phyloP scores from a whole-genome alignment of 352 stramenopile genomes.

The Phytophthora meadii region DNA sequence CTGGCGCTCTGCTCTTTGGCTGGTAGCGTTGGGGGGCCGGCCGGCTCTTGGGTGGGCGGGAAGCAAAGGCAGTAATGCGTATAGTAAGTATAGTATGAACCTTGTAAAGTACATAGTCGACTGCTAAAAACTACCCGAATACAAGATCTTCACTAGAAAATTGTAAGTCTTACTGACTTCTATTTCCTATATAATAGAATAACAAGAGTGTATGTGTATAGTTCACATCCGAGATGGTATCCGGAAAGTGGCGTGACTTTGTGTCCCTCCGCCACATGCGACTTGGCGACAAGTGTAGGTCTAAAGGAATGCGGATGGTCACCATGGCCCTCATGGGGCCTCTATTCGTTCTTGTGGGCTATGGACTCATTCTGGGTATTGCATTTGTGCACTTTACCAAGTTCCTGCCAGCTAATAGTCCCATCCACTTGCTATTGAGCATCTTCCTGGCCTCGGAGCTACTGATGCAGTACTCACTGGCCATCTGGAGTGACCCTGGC shows the following conservation, averaged over 20 bases:
- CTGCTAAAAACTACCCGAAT: conserved; percentile 25
- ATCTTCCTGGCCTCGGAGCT: conserved; percentile 44
- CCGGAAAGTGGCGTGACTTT: conserved; percentile 14
- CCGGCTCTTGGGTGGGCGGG: conserved; percentile 23
- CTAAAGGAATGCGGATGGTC: neutral
- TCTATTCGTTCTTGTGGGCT: conserved; percentile 39
- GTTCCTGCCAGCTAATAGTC: conserved; percentile 27
- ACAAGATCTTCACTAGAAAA: neutral
- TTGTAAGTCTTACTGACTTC: conserved; percentile 6
- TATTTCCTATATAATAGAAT: conserved; percentile 5
- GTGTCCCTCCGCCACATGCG: conserved; percentile 20
- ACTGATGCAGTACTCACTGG: conserved; percentile 51
- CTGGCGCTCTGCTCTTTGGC: conserved; percentile 21
- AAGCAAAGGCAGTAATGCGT: conserved; percentile 27
- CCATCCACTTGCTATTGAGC: conserved; percentile 23
- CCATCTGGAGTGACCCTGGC: conserved; percentile 49
- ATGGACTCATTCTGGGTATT: conserved; percentile 39
- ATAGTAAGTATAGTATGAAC: conserved; percentile 23
- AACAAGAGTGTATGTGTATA: conserved; percentile 7
- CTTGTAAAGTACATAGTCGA: conserved; percentile 19
- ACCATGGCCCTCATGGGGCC: conserved; percentile 20
- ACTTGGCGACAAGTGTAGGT: conserved; percentile 28
- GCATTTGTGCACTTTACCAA: conserved; percentile 43
- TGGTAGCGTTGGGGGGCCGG: conserved; percentile 12
- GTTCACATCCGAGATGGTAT: conserved; percentile 1